Conservation (phyloP, 225 moss, liverwort and hornwort genomes). For the Anthoceros angustus region DNA sequence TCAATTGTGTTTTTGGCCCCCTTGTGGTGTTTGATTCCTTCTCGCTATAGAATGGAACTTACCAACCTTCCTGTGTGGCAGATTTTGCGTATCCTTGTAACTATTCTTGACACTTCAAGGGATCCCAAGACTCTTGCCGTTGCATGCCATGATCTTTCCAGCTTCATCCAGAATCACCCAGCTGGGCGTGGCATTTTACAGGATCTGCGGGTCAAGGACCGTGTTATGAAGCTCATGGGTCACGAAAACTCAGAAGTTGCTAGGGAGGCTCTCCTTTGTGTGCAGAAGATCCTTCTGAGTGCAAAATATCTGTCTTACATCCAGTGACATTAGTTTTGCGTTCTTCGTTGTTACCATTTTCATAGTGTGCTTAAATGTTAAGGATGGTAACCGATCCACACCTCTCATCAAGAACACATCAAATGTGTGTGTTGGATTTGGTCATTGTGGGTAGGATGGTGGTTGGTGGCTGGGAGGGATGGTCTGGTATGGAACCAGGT, state of each 20-base stretch:
- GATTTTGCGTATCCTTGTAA: conserved; percentile 67
- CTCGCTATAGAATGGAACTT: neutral
- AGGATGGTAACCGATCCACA: too few species aligned
- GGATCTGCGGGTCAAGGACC: conserved; percentile 78
- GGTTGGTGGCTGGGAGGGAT: too few species aligned
- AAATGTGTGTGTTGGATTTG: too few species aligned
- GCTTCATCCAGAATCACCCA: conserved; percentile 70
- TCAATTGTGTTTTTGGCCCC: neutral
- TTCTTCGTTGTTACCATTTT: too few species aligned
- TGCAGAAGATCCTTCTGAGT: conserved; percentile 89
- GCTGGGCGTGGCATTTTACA: conserved; percentile 66
- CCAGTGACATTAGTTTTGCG: conserved; percentile 21
- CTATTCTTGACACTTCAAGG: conserved; percentile 51
- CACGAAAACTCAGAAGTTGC: conserved; percentile 51
- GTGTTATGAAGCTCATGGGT: conserved; percentile 72
- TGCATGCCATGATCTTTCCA: conserved; percentile 67
- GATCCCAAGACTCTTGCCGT: conserved; percentile 68
- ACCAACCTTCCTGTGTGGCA: conserved; percentile 14
- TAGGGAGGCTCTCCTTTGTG: conserved; percentile 75
- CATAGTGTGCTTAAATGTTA: too few species aligned
- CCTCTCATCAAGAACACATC: too few species aligned
- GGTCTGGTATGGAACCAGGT: too few species aligned
- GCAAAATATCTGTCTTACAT: conserved; percentile 92
- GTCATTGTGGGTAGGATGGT: too few species aligned
- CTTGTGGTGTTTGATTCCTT: neutral